Base-by-base conservation (phyloP, 345 rosid genomes). In the Melastoma malabathricum region DNA sequence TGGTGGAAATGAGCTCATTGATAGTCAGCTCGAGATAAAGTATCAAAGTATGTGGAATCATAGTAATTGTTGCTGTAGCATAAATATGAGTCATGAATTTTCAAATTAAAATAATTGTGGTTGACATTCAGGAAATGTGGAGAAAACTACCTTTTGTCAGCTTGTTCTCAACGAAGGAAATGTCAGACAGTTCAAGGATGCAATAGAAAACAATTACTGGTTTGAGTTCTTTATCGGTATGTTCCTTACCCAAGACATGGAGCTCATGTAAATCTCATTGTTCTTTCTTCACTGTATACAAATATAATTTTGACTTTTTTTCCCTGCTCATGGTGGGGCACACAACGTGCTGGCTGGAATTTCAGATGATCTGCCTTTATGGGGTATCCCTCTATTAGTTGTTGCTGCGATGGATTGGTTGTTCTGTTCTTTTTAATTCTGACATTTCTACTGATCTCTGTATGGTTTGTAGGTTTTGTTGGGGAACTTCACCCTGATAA, bases 1-100 rank as follows among this genome's bases (percentile, higher is more conserved):
- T 14, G 99, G 99, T 72, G 99, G 99, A 60, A 93, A 93, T 68
- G 99, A 93, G 65, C 97, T 93, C 60, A 88, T 93, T 57, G 99
- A 88, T 68, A 88, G 99, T 70, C 76, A 76, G 67, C 72, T 88
- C 43, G 77, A 78, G 44, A 75, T 93, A 19, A 93, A 88, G 67
- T 93, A 81, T 72, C 65, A 15, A 81, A 85, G 99, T 93, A 78
- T 19, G 89, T 71, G 31, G 50, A n/a, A 38, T 34, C 12, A 6
- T 6, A 34, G 41, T 34, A 9, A 34, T 34, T 34, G 38, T 34
- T 34, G 12, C 41, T 34, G 9, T 34, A 8, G 41, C 41, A 34
- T 34, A 34, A 29, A 34, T 34, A 34, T 34, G 41, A 34, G 1
- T 34, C 12, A 2, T 34, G 41, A 34, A 5, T 22, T 34, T 34